Evolutionary conservation across 768 basidiomycete genomes (phyloP), one percentile per base, ranked within the genome.

Genomic region (Baorangia bicolor): DNA sequence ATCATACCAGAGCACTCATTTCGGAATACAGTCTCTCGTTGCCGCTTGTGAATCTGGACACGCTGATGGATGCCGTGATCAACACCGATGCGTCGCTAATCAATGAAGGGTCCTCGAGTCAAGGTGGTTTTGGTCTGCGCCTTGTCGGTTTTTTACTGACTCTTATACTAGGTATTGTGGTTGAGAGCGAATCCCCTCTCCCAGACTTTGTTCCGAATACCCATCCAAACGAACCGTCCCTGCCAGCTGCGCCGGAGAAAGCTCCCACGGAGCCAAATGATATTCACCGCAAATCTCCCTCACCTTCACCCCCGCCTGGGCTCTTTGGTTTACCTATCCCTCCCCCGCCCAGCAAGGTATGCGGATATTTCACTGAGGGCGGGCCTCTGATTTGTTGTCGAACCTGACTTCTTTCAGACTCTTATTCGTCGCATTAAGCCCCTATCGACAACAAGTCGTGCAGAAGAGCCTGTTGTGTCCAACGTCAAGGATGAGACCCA

Each of bases 131-230:
- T 48, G 0, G 13, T 31, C 10, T 23, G 16, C 12, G 20, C 30
- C 25, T 27, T 16, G 9, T 45, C 5, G 18, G 2, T 20, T 48
- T 39, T 11, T 49, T 41, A n/a, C 57, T 51, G 25, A 58, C 13
- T 10, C 28, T 14, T 5, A 11, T 23, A n/a, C 21, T 34, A 63
- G 61, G 49, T 47, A 30, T 30, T 23, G 16, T n/a, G 21, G 34
- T 46, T 23, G 61, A 57, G 30, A 53, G 56, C 43, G 60, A 61
- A 18, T 78, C 80, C 4, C 66, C 77, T 10, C 70, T 81, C 0
- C 82, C 82, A 1, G 75, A 80, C 42, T 72, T 75, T 35, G 70
- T 85, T 12, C 80, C 80, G 5, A 86, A 84, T 55, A 79, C 82
- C 0, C 75, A 77, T 57, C 73, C 78, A 3, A 75, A 78, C 20